phyloP scores from a whole-genome alignment of 352 stramenopile species.

The Phytophthora crassamura region DNA sequence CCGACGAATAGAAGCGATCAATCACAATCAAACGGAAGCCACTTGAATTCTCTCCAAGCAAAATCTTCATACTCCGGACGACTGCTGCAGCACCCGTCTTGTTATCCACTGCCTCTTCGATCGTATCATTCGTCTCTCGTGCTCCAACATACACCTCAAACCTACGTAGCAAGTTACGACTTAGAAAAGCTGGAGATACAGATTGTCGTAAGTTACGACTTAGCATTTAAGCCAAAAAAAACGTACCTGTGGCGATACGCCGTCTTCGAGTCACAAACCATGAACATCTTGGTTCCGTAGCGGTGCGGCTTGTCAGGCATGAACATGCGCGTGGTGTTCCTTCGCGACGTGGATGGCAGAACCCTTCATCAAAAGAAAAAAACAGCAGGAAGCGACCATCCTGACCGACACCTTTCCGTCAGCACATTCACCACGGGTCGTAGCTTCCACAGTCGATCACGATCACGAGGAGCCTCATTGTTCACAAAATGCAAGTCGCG shows the following conservation, averaged over 20 bases:
- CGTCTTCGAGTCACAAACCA: constrained; percentile 13
- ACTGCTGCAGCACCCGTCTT: constrained; percentile 17
- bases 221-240: constrained; percentile 17
- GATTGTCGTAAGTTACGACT: not conserved
- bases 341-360: constrained; percentile 22
- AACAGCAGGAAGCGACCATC: constrained; percentile 10
- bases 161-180: constrained; percentile 15
- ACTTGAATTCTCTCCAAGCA: not conserved
- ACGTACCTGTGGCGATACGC: constrained; percentile 14
- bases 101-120: not conserved
- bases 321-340: constrained; percentile 42
- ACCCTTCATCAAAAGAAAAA: constrained; percentile 47
- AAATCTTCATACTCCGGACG: constrained; percentile 15
- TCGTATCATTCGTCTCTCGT: not conserved
- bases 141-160: constrained; percentile 18
- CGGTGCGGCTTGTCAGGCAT: constrained; percentile 28
- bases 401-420: constrained; percentile 5
- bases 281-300: constrained; percentile 30
- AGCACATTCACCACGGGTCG: constrained; percentile 11
- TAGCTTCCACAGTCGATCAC: constrained; percentile 37
- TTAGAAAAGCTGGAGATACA: not conserved
- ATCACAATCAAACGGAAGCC: constrained; percentile 15
- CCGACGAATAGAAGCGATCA: constrained; percentile 34
- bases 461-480: not conserved
- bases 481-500: constrained; percentile 29